Evolutionary conservation across 495 filamentous ascomycete species (phyloP).

Genomic region (Cladorrhinum samala): DNA sequence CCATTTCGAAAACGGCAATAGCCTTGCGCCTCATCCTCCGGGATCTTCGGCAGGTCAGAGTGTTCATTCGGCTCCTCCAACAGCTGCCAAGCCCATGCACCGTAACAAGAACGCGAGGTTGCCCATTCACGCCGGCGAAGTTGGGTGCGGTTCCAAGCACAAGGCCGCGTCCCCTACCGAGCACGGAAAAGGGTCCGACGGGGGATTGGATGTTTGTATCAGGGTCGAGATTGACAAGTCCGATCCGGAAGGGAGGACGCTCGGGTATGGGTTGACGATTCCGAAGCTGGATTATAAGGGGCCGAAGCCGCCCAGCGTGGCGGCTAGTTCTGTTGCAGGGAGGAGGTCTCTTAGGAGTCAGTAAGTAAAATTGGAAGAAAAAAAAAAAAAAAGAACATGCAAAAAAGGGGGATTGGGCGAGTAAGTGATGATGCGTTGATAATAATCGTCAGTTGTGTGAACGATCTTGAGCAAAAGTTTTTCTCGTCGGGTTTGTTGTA

Average conservation of each 20-base stretch:
- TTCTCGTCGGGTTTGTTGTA: too few relatives aligned
- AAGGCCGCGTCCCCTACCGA: conserved; percentile 49
- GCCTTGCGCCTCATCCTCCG: too few relatives aligned
- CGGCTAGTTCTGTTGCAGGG: not conserved
- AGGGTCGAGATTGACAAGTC: conserved; percentile 66
- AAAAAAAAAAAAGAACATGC: not conserved
- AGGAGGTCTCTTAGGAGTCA: not conserved
- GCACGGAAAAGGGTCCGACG: conserved; percentile 50
- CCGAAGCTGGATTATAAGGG: conserved; percentile 37
- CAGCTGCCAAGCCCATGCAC: conserved; percentile 15
- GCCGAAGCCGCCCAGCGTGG: conserved; percentile 18
- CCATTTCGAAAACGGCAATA: too few relatives aligned
- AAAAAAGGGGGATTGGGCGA: not conserved
- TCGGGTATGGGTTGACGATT: conserved; percentile 63
- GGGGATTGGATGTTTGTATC: conserved; percentile 61
- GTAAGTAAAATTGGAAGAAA: not conserved
- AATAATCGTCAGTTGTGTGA: too few relatives aligned
- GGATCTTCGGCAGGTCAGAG: too few relatives aligned
- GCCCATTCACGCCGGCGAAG: conserved; percentile 59
- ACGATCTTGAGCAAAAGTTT: too few relatives aligned
- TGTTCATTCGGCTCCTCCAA: conserved; percentile 5
- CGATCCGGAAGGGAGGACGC: conserved; percentile 54
- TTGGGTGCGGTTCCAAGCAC: conserved; percentile 58
- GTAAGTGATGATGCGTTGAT: too few relatives aligned
- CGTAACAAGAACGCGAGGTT: conserved; percentile 54